phyloP scores from a whole-genome alignment of 2,329 filamentous ascomycete genomes.

The Trichoderma atroviride region DNA sequence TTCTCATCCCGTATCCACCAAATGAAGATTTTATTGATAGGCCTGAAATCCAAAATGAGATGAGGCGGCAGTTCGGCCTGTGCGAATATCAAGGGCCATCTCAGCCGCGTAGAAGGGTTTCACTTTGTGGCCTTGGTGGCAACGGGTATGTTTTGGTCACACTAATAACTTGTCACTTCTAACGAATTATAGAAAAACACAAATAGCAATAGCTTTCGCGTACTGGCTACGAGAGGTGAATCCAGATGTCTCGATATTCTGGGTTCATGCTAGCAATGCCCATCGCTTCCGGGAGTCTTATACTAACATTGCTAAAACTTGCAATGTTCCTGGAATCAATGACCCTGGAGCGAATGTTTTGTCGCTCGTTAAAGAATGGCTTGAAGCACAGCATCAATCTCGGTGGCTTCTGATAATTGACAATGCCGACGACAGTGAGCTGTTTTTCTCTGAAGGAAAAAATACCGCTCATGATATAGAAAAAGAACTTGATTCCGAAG shows the following conservation, averaged over 20 bases:
- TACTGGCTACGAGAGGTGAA: conserved; percentile 31
- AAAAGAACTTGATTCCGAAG: not conserved
- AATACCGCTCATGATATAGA: not conserved
- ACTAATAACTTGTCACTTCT: not conserved
- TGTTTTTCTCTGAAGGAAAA: conserved; percentile 5
- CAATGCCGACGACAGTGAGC: conserved; percentile 28
- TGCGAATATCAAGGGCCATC: not conserved
- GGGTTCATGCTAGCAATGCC: conserved; percentile 39
- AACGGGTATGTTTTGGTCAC: not conserved
- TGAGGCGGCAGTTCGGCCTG: conserved; percentile 25
- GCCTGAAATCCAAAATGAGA: not conserved
- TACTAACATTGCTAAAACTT: conserved; percentile 34
- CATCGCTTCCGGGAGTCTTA: conserved; percentile 37
- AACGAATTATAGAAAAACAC: conserved; percentile 10
- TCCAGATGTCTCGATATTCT: conserved; percentile 38
- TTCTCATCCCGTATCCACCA: conserved; percentile 26
- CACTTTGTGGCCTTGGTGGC: conserved; percentile 17
- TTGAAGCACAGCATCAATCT: conserved; percentile 30
- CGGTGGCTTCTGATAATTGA: conserved; percentile 31
- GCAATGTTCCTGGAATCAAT: conserved; percentile 32
- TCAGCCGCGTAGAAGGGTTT: conserved; percentile 1
- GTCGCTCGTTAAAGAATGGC: conserved; percentile 35
- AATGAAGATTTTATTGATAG: conserved; percentile 26
- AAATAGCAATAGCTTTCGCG: conserved; percentile 30
- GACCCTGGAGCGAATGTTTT: conserved; percentile 33